Percentiles rank a stretch among this genome's conserved stretches.
These are phyloP conservation scores for Tricholoma bakamatsutake DNA, from an alignment of 768 basidiomycete species.

Conservation along the genomic window DNA sequence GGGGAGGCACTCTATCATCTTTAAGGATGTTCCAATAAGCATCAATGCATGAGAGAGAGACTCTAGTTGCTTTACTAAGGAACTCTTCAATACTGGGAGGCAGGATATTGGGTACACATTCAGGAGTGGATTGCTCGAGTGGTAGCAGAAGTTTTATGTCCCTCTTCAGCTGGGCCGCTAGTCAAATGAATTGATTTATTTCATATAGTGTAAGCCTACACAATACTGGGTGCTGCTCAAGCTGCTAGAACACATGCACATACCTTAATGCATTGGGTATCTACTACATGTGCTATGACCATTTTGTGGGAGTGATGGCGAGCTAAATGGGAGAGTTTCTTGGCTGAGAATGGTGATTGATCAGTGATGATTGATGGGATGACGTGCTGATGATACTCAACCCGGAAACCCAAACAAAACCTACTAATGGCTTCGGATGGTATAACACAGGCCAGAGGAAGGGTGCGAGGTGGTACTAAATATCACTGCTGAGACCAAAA, in stretches of 20 bases:
- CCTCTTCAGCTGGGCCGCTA: not conserved
- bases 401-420: too few relatives aligned
- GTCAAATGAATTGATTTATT: not conserved
- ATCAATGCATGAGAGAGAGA: conserved; percentile 39
- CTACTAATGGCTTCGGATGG: too few relatives aligned
- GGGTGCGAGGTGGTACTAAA: too few relatives aligned
- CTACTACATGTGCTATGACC: too few relatives aligned
- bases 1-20: not conserved
- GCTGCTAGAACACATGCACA: not conserved
- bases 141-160: not conserved
- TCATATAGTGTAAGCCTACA: not conserved
- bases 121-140: not conserved
- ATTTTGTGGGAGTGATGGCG: too few relatives aligned
- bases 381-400: too few relatives aligned
- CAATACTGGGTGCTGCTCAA: not conserved
- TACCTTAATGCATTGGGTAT: too few relatives aligned
- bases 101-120: conserved; percentile 9
- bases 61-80: conserved; percentile 13
- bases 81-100: not conserved
- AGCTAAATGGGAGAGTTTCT: too few relatives aligned
- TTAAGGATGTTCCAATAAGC: conserved; percentile 24
- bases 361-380: too few relatives aligned
- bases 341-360: too few relatives aligned
- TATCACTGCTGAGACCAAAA: too few relatives aligned
- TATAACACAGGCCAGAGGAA: too few relatives aligned